A percentile compares a stretch with the other conserved stretches of the same genome.
These are phyloP conservation scores for Podaxis sp. DNA, from an alignment of 768 basidiomycete genomes.

Conservation along the genomic window DNA sequence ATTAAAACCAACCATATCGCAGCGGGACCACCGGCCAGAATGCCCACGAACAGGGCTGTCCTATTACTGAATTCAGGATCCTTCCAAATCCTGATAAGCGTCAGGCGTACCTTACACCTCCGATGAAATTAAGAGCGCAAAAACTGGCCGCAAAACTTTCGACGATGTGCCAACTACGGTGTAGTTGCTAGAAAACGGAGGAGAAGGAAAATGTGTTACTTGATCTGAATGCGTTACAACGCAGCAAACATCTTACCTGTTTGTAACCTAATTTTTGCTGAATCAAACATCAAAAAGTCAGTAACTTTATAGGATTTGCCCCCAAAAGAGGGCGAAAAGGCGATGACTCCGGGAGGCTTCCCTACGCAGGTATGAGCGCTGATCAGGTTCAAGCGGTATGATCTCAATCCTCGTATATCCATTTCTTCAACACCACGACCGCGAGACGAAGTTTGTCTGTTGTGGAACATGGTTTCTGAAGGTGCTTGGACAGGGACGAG, in stretches of 20 bases:
- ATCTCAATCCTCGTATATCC: slow-evolving; percentile 79
- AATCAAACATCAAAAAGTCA: slow-evolving; percentile 40
- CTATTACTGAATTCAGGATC: slow-evolving; percentile 34
- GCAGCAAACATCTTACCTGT: slow-evolving; percentile 48
- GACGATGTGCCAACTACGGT: slow-evolving; percentile 79
- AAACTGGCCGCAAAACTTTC: slow-evolving; percentile 90
- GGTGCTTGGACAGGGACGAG: slow-evolving; percentile 28
- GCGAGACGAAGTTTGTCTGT: slow-evolving; percentile 19
- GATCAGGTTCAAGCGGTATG: slow-evolving; percentile 97
- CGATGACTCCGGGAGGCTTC: slow-evolving; percentile 80
- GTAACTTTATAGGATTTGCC: slow-evolving; percentile 36
- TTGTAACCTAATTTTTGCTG: slow-evolving; percentile 79
- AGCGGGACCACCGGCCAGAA: slow-evolving; percentile 83
- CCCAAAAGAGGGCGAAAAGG: slow-evolving; percentile 36
- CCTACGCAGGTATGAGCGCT: slow-evolving; percentile 98
- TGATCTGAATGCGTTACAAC: neutral
- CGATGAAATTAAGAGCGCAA: slow-evolving; percentile 88
- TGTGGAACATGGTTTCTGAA: slow-evolving; percentile 19
- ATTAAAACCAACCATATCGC: slow-evolving; percentile 64
- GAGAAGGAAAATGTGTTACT: slow-evolving; percentile 11
- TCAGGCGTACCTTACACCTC: slow-evolving; percentile 64
- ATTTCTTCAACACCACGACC: slow-evolving; percentile 24
- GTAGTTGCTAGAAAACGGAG: slow-evolving; percentile 61
- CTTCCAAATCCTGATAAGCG: neutral
- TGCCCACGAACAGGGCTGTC: slow-evolving; percentile 75